Evolutionary conservation across 345 rosid genomes (phyloP), one percentile per base, ranked within the genome.

Genomic region (Lepidium sativum): DNA sequence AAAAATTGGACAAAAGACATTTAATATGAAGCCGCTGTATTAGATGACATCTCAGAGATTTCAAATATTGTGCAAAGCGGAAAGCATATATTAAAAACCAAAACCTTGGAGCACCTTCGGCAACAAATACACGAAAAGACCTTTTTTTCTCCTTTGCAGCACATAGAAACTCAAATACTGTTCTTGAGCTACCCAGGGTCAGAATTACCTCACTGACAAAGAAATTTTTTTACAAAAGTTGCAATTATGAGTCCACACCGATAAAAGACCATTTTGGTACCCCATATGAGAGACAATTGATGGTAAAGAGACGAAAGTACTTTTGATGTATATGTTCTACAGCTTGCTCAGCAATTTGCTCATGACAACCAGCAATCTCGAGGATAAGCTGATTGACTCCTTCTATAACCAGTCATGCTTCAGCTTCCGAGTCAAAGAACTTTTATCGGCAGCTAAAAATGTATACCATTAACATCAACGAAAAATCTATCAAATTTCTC

Each of bases 91-190:
- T 31, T 8, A 11, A 35, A 35, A 54, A 42, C 75, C 80, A 65
- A 68, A 64, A 91, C 99, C 97, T 91, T 61, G 99, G 97, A 68
- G 99, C 97, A 70, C 99, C 99, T 78, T 95, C 99, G 0, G 99
- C 92, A 12, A 94, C 86, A 85, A 91, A 91, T 60, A 95, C 95
- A 34, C 94, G 89, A 56, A 95, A 95, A 55, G 99, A 88, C 79
- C 95, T 80, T 65, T 85, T 91, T 74, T 91, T 95, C 84, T 95
- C 97, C 77, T 91, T 91, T 58, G 99, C 99, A 70, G 96, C 95
- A 78, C 86, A 91, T 16, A 95, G 88, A 77, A 95, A 91, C 76
- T 94, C 95, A 74, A 88, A 69, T 43, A 95, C 97, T 20, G 99
- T 91, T 78, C 86, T 88, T 60, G 99, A 95, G 77, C 99, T 84